phyloP scores from a whole-genome alignment of 2,329 filamentous ascomycete genomes.

The Neonectria magnoliae region DNA sequence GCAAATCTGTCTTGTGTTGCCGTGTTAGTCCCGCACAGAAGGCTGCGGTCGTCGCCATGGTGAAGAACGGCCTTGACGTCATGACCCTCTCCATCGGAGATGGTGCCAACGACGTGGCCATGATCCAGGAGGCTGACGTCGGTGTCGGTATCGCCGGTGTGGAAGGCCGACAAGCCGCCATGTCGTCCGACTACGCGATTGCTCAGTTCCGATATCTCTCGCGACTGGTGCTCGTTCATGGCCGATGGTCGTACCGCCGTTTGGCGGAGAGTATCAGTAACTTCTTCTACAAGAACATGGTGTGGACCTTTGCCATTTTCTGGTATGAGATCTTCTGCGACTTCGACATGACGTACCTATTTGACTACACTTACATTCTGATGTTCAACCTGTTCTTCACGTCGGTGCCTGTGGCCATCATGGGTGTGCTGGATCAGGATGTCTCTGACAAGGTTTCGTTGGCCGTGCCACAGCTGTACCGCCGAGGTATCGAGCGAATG shows the following conservation, averaged over 20 bases:
- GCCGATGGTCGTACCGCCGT: constrained; percentile 95
- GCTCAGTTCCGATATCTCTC: constrained; percentile 92
- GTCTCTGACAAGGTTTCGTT: constrained; percentile 94
- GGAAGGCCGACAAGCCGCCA: constrained; percentile 90
- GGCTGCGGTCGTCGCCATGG: constrained; percentile 94
- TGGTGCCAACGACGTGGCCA: constrained; percentile 94
- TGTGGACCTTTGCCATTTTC: constrained; percentile 96
- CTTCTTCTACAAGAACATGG: constrained; percentile 99
- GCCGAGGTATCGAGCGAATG: constrained; percentile 91
- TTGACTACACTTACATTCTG: constrained; percentile 97
- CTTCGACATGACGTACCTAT: constrained; percentile 96
- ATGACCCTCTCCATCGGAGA: constrained; percentile 96
- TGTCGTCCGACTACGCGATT: constrained; percentile 96
- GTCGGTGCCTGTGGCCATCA: constrained; percentile 91
- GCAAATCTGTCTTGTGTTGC: constrained; percentile 95
- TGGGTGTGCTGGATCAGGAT: constrained; percentile 97
- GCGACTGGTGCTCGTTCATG: constrained; percentile 87
- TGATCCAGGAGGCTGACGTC: constrained; percentile 98
- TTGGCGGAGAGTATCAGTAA: constrained; percentile 95
- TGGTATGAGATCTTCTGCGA: constrained; percentile 97
- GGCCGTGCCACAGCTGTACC: constrained; percentile 94
- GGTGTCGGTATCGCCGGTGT: constrained; percentile 94
- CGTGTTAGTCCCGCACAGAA: constrained; percentile 97
- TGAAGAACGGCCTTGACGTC: constrained; percentile 93
- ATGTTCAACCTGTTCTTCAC: constrained; percentile 98